These are phyloP conservation scores for Areca catechu DNA, from an alignment of 176 grass and related monocot species.

Conservation along the genomic window DNA sequence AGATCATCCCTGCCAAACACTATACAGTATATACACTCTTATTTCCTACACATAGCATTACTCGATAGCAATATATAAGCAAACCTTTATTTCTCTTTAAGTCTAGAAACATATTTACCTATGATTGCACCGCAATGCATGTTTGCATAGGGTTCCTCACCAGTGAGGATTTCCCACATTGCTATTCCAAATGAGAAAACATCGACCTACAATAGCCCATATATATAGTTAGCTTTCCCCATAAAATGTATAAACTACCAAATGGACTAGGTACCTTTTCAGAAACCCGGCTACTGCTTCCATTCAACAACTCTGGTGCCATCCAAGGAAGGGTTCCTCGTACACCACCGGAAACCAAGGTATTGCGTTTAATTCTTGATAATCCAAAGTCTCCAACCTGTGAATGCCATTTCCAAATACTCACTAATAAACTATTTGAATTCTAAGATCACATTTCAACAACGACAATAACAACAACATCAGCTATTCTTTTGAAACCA, in stretches of 20 bases:
- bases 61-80: too few species aligned
- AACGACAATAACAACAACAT: too few species aligned
- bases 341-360: constrained; percentile 93
- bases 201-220: constrained; percentile 47
- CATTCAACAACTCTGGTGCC: constrained; percentile 92
- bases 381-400: constrained; percentile 99
- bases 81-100: too few species aligned
- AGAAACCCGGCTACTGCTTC: constrained; percentile 71
- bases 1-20: too few species aligned
- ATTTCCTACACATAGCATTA: too few species aligned
- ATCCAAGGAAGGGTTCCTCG: constrained; percentile 98
- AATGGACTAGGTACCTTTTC: constrained; percentile 56
- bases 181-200: constrained; percentile 94
- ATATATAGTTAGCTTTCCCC: neutral
- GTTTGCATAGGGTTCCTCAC: constrained; percentile 84
- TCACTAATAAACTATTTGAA: too few species aligned
- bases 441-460: too few species aligned
- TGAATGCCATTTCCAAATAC: constrained; percentile 3
- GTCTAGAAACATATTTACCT: constrained; percentile 34
- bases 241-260: constrained; percentile 5
- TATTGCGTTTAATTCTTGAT: constrained; percentile 96
- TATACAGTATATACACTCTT: too few species aligned
- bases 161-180: constrained; percentile 93
- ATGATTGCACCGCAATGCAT: constrained; percentile 95
- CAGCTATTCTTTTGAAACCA: too few species aligned